A percentile compares a stretch with the other conserved stretches of the same genome.
Conservation (phyloP, 768 basidiomycete species). For the Russula emetica region DNA sequence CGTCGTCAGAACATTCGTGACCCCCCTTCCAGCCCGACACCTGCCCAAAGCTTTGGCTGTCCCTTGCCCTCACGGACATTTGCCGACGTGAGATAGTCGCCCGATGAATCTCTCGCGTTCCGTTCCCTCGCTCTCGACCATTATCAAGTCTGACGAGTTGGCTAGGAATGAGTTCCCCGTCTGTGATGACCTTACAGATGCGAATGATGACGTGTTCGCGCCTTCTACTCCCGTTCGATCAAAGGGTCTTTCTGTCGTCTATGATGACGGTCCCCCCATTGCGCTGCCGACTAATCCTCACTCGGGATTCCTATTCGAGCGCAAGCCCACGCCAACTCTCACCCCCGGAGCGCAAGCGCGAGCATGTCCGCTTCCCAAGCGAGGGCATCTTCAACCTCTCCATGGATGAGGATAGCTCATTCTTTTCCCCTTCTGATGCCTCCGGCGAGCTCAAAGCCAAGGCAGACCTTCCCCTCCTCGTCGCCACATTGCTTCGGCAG, state of each 20-base stretch:
- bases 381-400: constrained; percentile 72
- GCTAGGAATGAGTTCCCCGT: constrained; percentile 51
- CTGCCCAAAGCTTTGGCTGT: constrained; percentile 49
- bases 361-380: constrained; percentile 59
- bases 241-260: constrained; percentile 22
- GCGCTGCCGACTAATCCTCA: constrained; percentile 44
- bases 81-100: constrained; percentile 5
- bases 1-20: too few relatives aligned
- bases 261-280: constrained; percentile 42
- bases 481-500: constrained; percentile 22
- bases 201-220: constrained; percentile 38
- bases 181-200: constrained; percentile 67
- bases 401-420: constrained; percentile 55
- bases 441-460: constrained; percentile 39
- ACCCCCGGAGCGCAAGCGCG: constrained; percentile 36
- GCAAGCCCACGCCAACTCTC: constrained; percentile 38
- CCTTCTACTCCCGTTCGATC: constrained; percentile 53
- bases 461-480: constrained; percentile 31
- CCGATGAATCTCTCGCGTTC: constrained; percentile 44
- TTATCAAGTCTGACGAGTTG: constrained; percentile 38
- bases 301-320: constrained; percentile 41
- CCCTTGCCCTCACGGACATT: constrained; percentile 35
- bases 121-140: constrained; percentile 40
- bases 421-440: constrained; percentile 40
- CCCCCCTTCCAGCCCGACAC: constrained; percentile 37